Evolutionary conservation across 495 filamentous ascomycete genomes (phyloP).

Genomic region (Viridothelium virens): DNA sequence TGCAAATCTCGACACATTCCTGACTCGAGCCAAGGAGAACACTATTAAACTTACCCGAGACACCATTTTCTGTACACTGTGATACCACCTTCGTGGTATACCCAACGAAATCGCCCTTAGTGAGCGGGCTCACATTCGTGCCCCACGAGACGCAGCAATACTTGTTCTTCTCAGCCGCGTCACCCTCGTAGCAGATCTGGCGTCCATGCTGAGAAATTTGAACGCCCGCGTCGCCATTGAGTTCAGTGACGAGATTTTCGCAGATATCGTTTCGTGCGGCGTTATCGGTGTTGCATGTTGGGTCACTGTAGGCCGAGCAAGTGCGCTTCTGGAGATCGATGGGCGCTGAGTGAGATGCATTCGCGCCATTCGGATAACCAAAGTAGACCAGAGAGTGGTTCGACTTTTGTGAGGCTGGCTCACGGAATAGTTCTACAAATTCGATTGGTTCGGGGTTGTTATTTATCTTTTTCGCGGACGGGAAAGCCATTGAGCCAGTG

Average conservation of each 20-base stretch:
- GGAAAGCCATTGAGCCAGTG: not conserved
- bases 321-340: not conserved
- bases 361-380: not conserved
- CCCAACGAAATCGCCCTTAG: not conserved
- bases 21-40: not conserved
- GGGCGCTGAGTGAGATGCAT: not conserved
- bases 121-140: not conserved
- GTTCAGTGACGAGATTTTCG: conserved; percentile 34
- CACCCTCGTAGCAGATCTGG: not conserved
- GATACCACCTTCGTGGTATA: not conserved
- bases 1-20: not conserved
- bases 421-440: not conserved
- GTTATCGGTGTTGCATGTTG: not conserved
- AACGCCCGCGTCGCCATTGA: conserved; percentile 43
- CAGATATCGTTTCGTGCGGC: not conserved
- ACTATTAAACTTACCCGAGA: not conserved
- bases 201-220: conserved; percentile 6
- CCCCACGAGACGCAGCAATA: not conserved
- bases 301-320: not conserved
- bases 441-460: not conserved
- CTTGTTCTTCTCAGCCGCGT: not conserved
- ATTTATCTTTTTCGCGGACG: not conserved
- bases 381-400: not conserved
- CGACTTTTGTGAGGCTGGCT: not conserved
- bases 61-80: not conserved